These are phyloP conservation scores for Pseudoscleropodium purum DNA, from an alignment of 225 moss, liverwort and hornwort species.

Conservation along the genomic window DNA sequence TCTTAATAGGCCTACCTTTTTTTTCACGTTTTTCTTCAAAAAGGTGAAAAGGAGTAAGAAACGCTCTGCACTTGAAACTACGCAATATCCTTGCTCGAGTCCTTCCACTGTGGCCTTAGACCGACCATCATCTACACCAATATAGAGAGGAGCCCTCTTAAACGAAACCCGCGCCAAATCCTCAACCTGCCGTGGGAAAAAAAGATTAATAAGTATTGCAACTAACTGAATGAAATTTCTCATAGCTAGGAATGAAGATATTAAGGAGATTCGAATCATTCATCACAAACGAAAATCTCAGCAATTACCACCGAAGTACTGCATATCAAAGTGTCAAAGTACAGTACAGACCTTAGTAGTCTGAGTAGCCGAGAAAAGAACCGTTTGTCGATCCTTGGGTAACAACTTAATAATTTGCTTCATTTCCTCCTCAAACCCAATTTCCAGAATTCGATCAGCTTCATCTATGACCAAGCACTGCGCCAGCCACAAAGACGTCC, in stretches of 20 bases:
- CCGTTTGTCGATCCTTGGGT: conserved; percentile 97
- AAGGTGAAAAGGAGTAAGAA: conserved; percentile 96
- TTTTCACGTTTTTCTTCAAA: conserved; percentile 94
- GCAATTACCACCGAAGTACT: neutral
- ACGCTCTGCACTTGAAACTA: conserved; percentile 77
- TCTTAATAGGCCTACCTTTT: conserved; percentile 43
- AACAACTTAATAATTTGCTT: conserved; percentile 97
- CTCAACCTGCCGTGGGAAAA: conserved; percentile 52
- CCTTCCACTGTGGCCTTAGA: conserved; percentile 98
- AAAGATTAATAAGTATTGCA: neutral
- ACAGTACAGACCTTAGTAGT: conserved; percentile 62
- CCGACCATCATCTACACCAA: conserved; percentile 92
- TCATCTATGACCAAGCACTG: conserved; percentile 98
- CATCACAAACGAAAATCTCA: neutral
- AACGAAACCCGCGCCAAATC: conserved; percentile 92
- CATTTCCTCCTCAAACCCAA: conserved; percentile 99
- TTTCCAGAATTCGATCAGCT: conserved; percentile 97
- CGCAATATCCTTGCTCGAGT: conserved; percentile 94
- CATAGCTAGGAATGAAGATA: neutral
- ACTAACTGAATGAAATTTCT: neutral
- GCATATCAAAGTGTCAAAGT: neutral
- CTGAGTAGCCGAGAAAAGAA: conserved; percentile 96
- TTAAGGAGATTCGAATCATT: neutral
- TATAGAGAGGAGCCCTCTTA: conserved; percentile 82
- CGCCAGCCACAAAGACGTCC: neutral